Evolutionary conservation across 2,329 filamentous ascomycete genomes (phyloP).

Genomic region (Pseudogymnoascus sp.): DNA sequence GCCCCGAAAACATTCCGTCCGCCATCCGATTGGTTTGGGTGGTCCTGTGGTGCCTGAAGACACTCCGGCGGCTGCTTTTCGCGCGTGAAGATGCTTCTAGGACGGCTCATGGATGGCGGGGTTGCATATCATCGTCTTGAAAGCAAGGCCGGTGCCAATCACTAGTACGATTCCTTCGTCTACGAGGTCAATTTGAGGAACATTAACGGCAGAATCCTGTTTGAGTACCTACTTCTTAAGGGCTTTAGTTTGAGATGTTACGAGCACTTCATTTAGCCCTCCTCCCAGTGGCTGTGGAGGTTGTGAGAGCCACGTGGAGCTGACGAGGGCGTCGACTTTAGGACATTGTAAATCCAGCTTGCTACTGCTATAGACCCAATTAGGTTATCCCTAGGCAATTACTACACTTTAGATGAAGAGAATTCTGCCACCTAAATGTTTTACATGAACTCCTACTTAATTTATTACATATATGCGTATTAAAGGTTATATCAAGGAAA

Average conservation of each 20-base stretch:
- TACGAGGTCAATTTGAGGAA: neutral
- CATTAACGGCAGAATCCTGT: neutral
- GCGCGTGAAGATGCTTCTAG: too few species aligned
- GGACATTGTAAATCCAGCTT: neutral
- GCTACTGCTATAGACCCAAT: neutral
- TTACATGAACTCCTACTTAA: neutral
- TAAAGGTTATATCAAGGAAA: too few species aligned
- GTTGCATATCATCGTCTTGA: too few species aligned
- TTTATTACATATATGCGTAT: neutral
- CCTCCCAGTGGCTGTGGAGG: neutral
- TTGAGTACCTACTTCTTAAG: neutral
- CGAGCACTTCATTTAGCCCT: neutral
- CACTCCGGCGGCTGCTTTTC: too few species aligned
- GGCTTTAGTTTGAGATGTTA: neutral
- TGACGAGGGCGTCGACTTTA: neutral
- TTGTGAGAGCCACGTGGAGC: neutral
- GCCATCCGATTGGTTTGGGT: neutral
- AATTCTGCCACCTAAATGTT: neutral
- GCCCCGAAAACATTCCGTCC: neutral
- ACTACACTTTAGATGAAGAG: neutral
- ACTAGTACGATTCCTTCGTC: too few species aligned
- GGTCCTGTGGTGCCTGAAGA: neutral
- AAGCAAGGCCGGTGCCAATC: too few species aligned
- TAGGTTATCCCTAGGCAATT: neutral
- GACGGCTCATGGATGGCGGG: too few species aligned